phyloP scores from a whole-genome alignment of 2,329 filamentous ascomycete species.

The Colletotrichum sp. region DNA sequence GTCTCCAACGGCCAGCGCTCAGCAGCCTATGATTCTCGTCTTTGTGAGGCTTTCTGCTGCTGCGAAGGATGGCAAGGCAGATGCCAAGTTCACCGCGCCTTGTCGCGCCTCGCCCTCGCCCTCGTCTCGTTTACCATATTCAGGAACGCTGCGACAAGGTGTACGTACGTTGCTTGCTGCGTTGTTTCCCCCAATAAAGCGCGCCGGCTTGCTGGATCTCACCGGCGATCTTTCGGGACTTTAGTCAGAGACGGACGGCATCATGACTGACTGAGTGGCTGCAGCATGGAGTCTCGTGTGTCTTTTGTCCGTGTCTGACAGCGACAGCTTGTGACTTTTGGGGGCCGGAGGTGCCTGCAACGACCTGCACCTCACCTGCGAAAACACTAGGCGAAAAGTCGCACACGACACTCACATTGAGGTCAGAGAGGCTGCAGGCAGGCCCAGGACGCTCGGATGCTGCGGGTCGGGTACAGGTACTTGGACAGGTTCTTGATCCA shows the following conservation, averaged over 20 bases:
- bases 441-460: constrained; percentile 6
- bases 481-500: not conserved
- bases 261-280: not conserved
- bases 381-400: not conserved
- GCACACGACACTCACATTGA: not conserved
- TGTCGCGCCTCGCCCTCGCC: not conserved
- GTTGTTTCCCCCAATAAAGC: not conserved
- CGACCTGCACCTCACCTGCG: not conserved
- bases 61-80: not conserved
- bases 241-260: not conserved
- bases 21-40: not conserved
- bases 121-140: not conserved
- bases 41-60: not conserved
- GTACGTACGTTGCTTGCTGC: not conserved
- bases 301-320: not conserved
- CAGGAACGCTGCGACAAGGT: not conserved
- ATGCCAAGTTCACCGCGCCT: not conserved
- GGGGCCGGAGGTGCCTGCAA: not conserved
- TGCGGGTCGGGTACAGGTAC: constrained; percentile 18
- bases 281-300: not conserved
- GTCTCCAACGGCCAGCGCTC: not conserved
- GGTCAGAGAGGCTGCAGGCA: not conserved
- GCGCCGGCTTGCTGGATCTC: not conserved
- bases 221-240: not conserved
- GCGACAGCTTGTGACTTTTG: not conserved